Base-by-base conservation (phyloP, 371 early-diverging fungal species). In the Rhizopus delemar region DNA sequence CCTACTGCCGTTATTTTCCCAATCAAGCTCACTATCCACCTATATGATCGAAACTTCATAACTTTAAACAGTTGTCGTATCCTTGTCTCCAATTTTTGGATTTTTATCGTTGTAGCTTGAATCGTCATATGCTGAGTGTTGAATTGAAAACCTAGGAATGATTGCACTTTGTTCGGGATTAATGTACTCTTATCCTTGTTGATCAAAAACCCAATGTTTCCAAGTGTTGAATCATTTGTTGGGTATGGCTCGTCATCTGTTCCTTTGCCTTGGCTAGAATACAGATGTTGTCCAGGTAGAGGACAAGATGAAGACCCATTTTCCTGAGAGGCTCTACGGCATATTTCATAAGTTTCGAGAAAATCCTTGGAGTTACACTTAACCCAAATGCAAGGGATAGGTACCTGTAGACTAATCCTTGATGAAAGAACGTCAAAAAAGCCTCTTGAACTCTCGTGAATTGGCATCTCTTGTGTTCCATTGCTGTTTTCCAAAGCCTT, bases 231-330 rank as follows among this genome's bases (percentile, higher is more conserved):
- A 53, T 39, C 8, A 53, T 12, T 8, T 3, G 16, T 3, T 16
- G 5, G 0, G 35, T 33, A 7, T 6, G 1, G 9, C 9, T 12
- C 7, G 9, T n/a, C 38, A 53, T 46, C 36, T 38, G 11, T 43
- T 16, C 32, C 22, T 22, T 16, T 0, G 41, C 0, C 31, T 54
- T 46, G 3, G 38, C 35, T 0, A 54, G 22, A 2, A 60, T 2
- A 41, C 54, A 54, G 15, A 60, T 54, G 22, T 54, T 54, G 49
- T 60, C 54, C 7, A 60, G 29, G n/a, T 54, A 60, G 29, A 53
- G 54, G 4, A 60, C 12, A 12, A 56, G 5, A 0, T 46, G 11
- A 12, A 62, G 41, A 3, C 51, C 56, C 34, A 51, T 3, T 45
- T 56, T 51, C 13, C 62, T 41, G 12, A 55, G 8, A 1, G 51